Percentiles rank a stretch among this genome's conserved stretches.
Conservation (phyloP, 768 basidiomycete species). For the Auricularia cornea region DNA sequence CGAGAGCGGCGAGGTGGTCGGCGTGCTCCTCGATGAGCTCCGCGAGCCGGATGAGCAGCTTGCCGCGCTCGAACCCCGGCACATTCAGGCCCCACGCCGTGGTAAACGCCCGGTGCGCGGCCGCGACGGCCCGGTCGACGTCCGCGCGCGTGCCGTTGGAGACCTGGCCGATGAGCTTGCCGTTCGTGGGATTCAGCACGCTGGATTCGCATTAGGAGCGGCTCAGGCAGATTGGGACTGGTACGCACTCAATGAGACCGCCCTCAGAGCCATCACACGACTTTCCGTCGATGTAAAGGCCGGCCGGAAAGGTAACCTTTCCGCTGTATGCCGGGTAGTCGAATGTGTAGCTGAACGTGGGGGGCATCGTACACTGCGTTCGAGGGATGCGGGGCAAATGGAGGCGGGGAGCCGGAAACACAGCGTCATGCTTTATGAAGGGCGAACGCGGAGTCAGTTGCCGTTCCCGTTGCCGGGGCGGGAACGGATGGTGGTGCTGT, state of each 20-base stretch:
- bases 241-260: conserved; percentile 49
- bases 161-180: conserved; percentile 20
- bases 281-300: conserved; percentile 87
- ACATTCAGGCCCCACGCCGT: conserved; percentile 87
- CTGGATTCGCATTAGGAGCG: conserved; percentile 11
- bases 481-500: too few relatives aligned
- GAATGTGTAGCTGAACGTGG: conserved; percentile 40
- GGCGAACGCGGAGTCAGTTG: too few relatives aligned
- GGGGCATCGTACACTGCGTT: neutral
- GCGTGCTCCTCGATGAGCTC: conserved; percentile 83
- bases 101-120: conserved; percentile 75
- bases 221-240: neutral
- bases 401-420: too few relatives aligned
- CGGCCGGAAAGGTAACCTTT: conserved; percentile 59
- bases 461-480: too few relatives aligned
- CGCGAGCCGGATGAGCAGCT: conserved; percentile 76
- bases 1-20: conserved; percentile 75
- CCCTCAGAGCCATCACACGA: conserved; percentile 44
- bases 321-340: conserved; percentile 50
- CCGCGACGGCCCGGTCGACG: conserved; percentile 74
- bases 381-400: neutral
- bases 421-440: too few relatives aligned
- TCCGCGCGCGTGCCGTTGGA: conserved; percentile 34
- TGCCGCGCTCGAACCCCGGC: conserved; percentile 73
- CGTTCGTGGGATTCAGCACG: conserved; percentile 27